Evolutionary conservation across 106 monocot genomes (phyloP).

Genomic region (Dioscorea alata): DNA sequence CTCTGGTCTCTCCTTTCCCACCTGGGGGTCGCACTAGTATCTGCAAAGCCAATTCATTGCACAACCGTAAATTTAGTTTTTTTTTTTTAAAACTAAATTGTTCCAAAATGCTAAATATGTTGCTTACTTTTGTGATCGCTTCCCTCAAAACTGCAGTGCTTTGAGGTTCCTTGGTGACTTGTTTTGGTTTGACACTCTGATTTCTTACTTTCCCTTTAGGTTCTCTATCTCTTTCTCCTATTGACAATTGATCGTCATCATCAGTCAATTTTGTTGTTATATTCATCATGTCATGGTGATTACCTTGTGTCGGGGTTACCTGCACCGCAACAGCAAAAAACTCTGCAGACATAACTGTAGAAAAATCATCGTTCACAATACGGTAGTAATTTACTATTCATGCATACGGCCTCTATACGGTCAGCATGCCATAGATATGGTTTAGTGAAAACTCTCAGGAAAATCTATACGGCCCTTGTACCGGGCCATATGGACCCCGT

Average conservation of each 20-base stretch:
- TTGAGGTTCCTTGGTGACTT: conserved; percentile 7
- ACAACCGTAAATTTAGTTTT: neutral
- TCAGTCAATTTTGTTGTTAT: neutral
- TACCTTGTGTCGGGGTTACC: too few relatives aligned
- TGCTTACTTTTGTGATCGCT: conserved; percentile 12
- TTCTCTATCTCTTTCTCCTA: conserved; percentile 22
- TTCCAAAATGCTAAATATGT: neutral
- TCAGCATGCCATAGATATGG: too few relatives aligned
- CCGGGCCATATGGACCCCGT: too few relatives aligned
- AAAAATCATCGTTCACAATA: too few relatives aligned
- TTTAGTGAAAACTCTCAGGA: too few relatives aligned
- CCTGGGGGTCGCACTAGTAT: conserved; percentile 42
- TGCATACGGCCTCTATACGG: too few relatives aligned
- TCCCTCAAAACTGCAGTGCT: neutral
- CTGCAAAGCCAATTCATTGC: conserved; percentile 16
- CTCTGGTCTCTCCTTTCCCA: conserved; percentile 30
- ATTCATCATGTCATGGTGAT: neutral
- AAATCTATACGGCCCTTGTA: too few relatives aligned
- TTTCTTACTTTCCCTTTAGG: conserved; percentile 12
- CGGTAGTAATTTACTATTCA: too few relatives aligned
- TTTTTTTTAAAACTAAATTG: neutral
- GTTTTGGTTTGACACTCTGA: conserved; percentile 3
- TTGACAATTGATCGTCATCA: neutral
- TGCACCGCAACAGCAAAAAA: too few relatives aligned
- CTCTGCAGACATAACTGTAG: too few relatives aligned